Evolutionary conservation across 345 rosid genomes (phyloP), one percentile per base, ranked within the genome.

Genomic region (Melaleuca alternifolia): DNA sequence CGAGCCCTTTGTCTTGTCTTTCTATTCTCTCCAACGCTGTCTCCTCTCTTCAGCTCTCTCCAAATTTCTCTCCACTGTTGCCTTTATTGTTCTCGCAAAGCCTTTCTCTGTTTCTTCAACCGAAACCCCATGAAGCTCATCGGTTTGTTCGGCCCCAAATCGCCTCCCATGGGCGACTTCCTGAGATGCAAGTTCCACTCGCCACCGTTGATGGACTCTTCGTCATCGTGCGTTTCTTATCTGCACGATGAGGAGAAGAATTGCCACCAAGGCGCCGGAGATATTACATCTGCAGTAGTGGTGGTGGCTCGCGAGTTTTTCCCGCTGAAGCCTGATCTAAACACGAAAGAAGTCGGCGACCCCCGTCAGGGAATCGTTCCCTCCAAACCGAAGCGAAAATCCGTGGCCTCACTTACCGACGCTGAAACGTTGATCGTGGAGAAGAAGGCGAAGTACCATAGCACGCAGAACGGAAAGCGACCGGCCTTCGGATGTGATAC

Each of bases 101-200:
- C 8, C 2, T n/a, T 59, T 0, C 7, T 59, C 28, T 59, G 14
- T 12, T 26, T 57, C 30, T 57, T 59, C 33, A 6, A 0, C 9
- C 3, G 71, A 0, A 59, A n/a, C 0, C 59, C 59, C 61, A n/a
- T n/a, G 28, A 14, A n/a, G 71, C n/a, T 59, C 16, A 2, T 0
- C 37, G 37, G 12, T 13, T 59, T 59, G 33, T 0, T n/a, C 18
- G 37, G 33, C 71, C 71, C 18, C 71, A 26, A 5, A n/a, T 59
- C 71, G 33, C 71, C 33, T 59, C 33, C 71, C 71, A 12, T 30
- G 5, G 41, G 76, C 76, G 21, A 30, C 41, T 5, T 7, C 76
- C 41, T 14, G 44, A 28, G 76, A 62, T 1, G 6, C 6, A 0
- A 3, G 21, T 0, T 30, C 76, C 76, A 1, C 10, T 30, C 2